Base-by-base conservation (phyloP, 2,329 filamentous ascomycete genomes). In the Beauveria brongniartii region DNA sequence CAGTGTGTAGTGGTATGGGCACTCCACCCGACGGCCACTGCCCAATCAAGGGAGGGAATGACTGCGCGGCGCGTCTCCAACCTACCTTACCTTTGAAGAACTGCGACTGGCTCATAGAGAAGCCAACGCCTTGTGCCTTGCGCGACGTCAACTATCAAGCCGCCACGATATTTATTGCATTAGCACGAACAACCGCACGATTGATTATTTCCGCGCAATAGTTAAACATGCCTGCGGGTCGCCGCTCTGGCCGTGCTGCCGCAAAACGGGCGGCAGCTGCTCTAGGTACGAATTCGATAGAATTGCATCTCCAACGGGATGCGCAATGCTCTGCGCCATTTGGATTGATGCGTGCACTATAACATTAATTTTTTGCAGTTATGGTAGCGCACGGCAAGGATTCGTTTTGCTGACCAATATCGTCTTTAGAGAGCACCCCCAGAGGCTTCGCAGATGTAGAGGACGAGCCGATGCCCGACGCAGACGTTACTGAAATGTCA, bases 211-310 rank as follows among this genome's bases (percentile, higher is more conserved):
- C 9, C 9, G 9, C 37, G 20, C 48, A 20, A 53, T 53, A 52
- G 22, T 30, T 3, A 46, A 61, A 44, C 24, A 66, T 65, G 65
- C 51, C 64, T 60, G 62, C 65, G 52, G 77, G 78, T 64, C 77
- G 77, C 71, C 74, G 80, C 70, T 80, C 79, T 65, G 80, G 80
- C 64, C 78, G 80, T 72, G 79, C 80, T 65, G 80, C 80, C 64
- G 80, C 79, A 51, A 81, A 79, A 72, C 78, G 78, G 69, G 79
- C 80, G 63, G 78, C 79, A 63, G 79, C 79, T 64, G 80, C 80
- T 65, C 72, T 82, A 66, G 79, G 80, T 82, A 74, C 69, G 78
- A 74, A 34, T 61, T 62, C 22, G 28, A 48, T n/a, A 52, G 61
- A 46, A 55, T 61, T 55, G 57, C 44, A 44, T 59, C 44, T 12